phyloP scores from a whole-genome alignment of 1,284 basidiomycete species.

The Ceratobasidium sp. region DNA sequence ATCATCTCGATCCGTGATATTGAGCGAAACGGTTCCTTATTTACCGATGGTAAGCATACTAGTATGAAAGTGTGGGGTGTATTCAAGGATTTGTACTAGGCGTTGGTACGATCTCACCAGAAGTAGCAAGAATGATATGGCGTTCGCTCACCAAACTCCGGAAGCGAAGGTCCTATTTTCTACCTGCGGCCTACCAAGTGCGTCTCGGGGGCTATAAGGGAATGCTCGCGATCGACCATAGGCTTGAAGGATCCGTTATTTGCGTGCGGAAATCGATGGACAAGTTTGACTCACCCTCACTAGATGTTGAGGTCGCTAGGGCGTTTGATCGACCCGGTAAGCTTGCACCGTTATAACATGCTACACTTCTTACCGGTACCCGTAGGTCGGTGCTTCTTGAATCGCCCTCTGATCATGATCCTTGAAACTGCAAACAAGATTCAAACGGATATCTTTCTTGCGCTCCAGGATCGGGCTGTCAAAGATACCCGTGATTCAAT shows the following conservation, averaged over 20 bases:
- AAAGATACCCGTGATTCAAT: constrained; percentile 55
- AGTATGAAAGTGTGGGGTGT: background rate
- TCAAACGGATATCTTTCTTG: constrained; percentile 59
- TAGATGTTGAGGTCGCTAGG: constrained; percentile 65
- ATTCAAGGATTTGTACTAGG: constrained; percentile 55
- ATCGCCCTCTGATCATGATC: constrained; percentile 69
- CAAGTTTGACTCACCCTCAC: constrained; percentile 63
- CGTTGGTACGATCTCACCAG: constrained; percentile 67
- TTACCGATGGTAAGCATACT: constrained; percentile 55
- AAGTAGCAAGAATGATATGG: constrained; percentile 64
- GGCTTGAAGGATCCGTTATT: constrained; percentile 53
- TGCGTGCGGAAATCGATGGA: constrained; percentile 64
- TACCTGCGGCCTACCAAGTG: constrained; percentile 48
- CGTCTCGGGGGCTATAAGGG: constrained; percentile 52
- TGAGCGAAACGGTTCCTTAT: constrained; percentile 47
- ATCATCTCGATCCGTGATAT: constrained; percentile 59
- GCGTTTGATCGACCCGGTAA: constrained; percentile 64
- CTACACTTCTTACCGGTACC: background rate
- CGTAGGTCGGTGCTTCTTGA: constrained; percentile 41
- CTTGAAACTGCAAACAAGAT: constrained; percentile 61
- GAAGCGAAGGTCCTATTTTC: constrained; percentile 50
- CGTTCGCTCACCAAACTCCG: constrained; percentile 52
- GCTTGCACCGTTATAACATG: constrained; percentile 55
- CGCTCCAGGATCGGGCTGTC: constrained; percentile 62
- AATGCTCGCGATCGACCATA: constrained; percentile 64